Percentiles rank a stretch among this genome's conserved stretches.
phyloP scores from a whole-genome alignment of 1,284 basidiomycete species.

The Cryptococcus sp. region DNA sequence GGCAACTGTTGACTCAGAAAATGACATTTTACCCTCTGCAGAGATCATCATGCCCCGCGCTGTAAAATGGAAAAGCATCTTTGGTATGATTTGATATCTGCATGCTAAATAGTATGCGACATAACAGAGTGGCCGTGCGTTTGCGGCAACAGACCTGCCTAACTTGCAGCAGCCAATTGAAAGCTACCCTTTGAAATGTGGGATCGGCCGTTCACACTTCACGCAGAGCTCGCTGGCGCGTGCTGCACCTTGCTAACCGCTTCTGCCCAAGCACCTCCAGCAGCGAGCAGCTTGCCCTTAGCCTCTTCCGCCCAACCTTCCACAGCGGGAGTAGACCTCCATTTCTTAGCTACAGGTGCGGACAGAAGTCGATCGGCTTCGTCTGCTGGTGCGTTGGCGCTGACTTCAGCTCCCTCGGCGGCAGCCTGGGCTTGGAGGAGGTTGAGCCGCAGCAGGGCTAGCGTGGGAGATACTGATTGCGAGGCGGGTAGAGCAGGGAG shows the following conservation, averaged over 20 bases:
- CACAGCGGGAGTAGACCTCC: conserved; percentile 4
- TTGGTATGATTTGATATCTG: too few species aligned
- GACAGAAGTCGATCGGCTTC: neutral
- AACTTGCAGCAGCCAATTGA: too few species aligned
- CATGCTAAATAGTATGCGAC: too few species aligned
- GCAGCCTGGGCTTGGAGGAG: neutral
- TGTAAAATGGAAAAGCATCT: too few species aligned
- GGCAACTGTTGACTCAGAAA: too few species aligned
- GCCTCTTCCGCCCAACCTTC: conserved; percentile 9
- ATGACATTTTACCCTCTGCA: too few species aligned
- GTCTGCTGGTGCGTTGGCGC: neutral
- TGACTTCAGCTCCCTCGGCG: neutral
- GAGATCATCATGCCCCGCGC: too few species aligned
- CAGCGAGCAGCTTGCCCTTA: neutral
- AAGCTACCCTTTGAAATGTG: too few species aligned
- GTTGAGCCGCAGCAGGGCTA: conserved; percentile 15
- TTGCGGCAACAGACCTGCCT: too few species aligned
- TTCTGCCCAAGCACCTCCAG: conserved; percentile 10
- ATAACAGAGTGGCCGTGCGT: too few species aligned
- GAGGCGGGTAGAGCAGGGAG: conserved; percentile 10
- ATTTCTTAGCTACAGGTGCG: conserved; percentile 4
- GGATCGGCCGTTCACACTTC: too few species aligned
- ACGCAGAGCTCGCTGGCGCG: too few species aligned
- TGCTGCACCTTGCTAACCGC: neutral
- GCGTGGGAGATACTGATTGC: conserved; percentile 15